Evolutionary conservation across 2,329 filamentous ascomycete genomes (phyloP), one percentile per base, ranked within the genome.

Genomic region (Tolypocladium album): DNA sequence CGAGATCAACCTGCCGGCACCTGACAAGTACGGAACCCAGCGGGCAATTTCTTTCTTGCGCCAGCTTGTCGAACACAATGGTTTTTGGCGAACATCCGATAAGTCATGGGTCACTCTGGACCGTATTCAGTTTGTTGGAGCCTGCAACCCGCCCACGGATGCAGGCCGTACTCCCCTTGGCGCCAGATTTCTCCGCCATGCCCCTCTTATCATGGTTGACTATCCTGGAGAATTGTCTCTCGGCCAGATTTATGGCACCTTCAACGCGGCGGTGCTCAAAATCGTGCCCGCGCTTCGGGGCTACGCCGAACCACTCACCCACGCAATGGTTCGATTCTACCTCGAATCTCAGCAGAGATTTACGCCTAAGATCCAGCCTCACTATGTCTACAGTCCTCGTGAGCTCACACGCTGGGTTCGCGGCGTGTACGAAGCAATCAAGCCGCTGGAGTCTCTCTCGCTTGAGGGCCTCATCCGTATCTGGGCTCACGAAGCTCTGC

Each of bases 301-400:
- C 55, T 97, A 97, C 72, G 87, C 94, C 0, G 94, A 97, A 61
- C 84, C 92, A 15, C 85, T 99, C 62, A 99, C 94, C 0, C 92
- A 92, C 70, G 90, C 95, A 24, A 99, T 99, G 94, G 95, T 99
- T 50, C 88, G 90, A 66, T 89, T 99, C 70, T 99, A 97, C 69
- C 79, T 95, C 36, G 91, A 96, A 71, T 99, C 94, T 13, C 95
- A 99, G 73, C 84, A 90, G 69, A 85, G 89, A 58, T 99, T 99
- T 71, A 99, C 94, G 12, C 89, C 94, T 8, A 88, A 96, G 75
- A 97, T 97, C 47, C 94, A 99, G 70, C 94, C 94, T 0, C 94
- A 99, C 73, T 99, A 99, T 72, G 92, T 99, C 55, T 99, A 99
- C 83, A 97, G 92, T 73, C 94, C 94, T 71, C 91, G 94, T 88